Percentiles rank a stretch among this genome's conserved stretches.
Evolutionary conservation across 164 flowering plant species (phyloP).

Genomic region (Nelumbo lutea): DNA sequence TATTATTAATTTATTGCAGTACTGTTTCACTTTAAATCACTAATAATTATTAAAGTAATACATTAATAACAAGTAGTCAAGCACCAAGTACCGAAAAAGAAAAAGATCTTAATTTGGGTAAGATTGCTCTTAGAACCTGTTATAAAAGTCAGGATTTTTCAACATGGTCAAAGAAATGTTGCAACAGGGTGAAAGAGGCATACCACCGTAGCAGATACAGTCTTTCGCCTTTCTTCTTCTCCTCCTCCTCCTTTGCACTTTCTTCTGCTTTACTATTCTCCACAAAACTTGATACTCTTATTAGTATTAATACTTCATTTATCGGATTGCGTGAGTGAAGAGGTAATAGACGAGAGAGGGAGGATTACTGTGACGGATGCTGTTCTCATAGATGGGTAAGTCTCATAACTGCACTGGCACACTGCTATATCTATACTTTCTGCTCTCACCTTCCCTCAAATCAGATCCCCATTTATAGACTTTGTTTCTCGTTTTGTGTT

Average conservation of each 20-base stretch:
- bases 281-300: neutral
- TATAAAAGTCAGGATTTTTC: neutral
- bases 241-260: neutral
- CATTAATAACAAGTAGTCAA: no score
- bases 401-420: conserved; percentile 17
- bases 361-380: neutral
- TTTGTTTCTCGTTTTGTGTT: neutral
- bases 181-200: neutral
- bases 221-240: neutral
- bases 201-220: neutral
- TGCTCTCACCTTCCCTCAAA: conserved; percentile 16
- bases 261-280: neutral
- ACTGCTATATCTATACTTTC: conserved; percentile 8
- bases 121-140: no score
- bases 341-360: conserved; percentile 30
- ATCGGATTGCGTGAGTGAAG: conserved; percentile 30
- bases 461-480: conserved; percentile 13
- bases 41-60: no score
- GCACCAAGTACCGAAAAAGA: neutral
- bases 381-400: conserved; percentile 10
- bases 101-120: neutral
- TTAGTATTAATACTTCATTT: neutral
- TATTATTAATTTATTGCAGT: no score
- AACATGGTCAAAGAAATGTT: neutral
- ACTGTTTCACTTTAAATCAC: no score